Evolutionary conservation across 106 monocot species (phyloP).

Genomic region (Platanthera zijinensis): DNA sequence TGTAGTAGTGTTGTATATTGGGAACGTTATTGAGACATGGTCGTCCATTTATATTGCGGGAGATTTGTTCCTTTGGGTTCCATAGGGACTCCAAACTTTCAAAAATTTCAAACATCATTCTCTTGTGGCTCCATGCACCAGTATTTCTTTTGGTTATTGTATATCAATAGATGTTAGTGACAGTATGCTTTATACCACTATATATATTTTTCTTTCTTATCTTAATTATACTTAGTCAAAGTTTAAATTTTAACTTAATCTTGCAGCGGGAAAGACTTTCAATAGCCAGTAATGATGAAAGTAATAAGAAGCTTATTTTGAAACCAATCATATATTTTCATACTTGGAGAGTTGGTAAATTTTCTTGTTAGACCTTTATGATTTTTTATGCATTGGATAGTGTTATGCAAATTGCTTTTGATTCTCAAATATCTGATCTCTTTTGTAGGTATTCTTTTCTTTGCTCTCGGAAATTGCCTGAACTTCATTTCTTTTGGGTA

Average conservation of each 20-base stretch:
- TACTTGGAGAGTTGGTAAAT: constrained; percentile 85
- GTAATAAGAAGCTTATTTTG: constrained; percentile 39
- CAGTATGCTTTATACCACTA: neutral
- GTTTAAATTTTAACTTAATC: constrained; percentile 8
- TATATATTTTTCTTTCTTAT: neutral
- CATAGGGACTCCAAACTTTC: neutral
- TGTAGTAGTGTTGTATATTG: neutral
- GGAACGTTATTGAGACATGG: neutral
- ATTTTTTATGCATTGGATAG: neutral
- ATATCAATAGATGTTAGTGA: neutral
- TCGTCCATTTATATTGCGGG: neutral
- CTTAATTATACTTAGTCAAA: neutral
- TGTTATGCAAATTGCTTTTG: neutral
- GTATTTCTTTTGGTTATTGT: neutral
- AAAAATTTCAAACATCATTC: neutral
- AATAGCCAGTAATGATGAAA: constrained; percentile 36
- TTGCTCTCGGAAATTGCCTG: constrained; percentile 83
- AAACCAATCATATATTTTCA: constrained; percentile 88
- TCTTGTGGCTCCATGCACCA: neutral
- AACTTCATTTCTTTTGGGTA: constrained; percentile 96
- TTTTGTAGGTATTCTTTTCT: constrained; percentile 70
- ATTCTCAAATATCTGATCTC: constrained; percentile 1
- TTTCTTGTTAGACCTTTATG: neutral
- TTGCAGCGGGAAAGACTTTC: constrained; percentile 70
- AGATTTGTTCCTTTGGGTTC: neutral